These are phyloP conservation scores for Batkoa obscura DNA, from an alignment of 371 early-diverging fungal species.

Conservation along the genomic window DNA sequence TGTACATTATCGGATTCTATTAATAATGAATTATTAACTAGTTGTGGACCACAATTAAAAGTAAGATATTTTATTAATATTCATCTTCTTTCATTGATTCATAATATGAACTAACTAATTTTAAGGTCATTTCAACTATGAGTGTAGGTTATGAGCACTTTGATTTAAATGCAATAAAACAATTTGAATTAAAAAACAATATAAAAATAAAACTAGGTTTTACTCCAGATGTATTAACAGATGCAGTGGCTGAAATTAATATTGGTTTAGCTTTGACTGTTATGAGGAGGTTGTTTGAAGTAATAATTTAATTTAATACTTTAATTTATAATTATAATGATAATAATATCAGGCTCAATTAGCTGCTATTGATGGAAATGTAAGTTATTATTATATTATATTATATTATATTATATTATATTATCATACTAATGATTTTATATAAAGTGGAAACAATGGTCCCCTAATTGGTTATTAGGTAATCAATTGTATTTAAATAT, in stretches of 20 bases:
- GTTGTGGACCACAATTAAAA: slow-evolving; percentile 23
- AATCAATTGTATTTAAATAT: neutral
- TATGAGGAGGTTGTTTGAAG: slow-evolving; percentile 42
- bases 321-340: neutral
- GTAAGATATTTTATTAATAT: slow-evolving; percentile 5
- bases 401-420: neutral
- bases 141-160: slow-evolving; percentile 78
- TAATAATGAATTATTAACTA: slow-evolving; percentile 39
- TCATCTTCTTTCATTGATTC: neutral
- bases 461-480: slow-evolving; percentile 53
- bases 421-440: too few relatives aligned
- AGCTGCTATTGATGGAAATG: neutral
- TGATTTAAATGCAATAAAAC: slow-evolving; percentile 13
- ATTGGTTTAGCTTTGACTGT: slow-evolving; percentile 52
- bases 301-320: slow-evolving; percentile 7
- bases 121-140: slow-evolving; percentile 42
- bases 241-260: slow-evolving; percentile 69
- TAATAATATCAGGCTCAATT: neutral
- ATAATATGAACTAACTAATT: neutral
- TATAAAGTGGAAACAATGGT: slow-evolving; percentile 46
- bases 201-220: slow-evolving; percentile 44
- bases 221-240: slow-evolving; percentile 75
- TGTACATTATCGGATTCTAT: slow-evolving; percentile 53
- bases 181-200: too few relatives aligned
- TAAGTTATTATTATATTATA: neutral